A percentile compares a stretch with the other conserved stretches of the same genome.
Conservation (phyloP, 768 basidiomycete species). For the Hortiboletus campestris region DNA sequence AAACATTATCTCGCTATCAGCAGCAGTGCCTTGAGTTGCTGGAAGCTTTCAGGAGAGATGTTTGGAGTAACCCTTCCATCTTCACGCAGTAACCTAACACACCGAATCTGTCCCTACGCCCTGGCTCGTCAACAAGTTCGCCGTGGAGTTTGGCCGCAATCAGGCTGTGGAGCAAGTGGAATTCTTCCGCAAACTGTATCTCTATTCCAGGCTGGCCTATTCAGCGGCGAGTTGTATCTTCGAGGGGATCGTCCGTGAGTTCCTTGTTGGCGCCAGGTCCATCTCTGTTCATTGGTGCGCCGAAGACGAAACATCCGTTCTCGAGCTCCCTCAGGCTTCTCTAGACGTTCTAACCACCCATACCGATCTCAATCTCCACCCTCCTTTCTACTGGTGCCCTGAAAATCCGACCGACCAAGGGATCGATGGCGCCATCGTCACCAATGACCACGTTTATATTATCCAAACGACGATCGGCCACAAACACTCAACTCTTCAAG, state of each 20-base stretch:
- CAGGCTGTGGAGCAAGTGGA: neutral
- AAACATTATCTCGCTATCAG: too few species aligned
- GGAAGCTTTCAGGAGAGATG: too few species aligned
- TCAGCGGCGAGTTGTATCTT: neutral
- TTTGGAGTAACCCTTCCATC: too few species aligned
- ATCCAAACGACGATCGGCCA: neutral
- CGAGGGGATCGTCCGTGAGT: neutral
- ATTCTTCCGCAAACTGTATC: neutral
- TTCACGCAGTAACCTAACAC: neutral
- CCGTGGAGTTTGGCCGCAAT: neutral
- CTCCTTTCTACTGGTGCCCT: neutral
- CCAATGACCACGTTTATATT: neutral
- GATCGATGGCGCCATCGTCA: neutral
- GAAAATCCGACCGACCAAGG: neutral
- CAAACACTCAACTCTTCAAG: neutral
- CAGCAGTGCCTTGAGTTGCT: too few species aligned
- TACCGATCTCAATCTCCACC: neutral
- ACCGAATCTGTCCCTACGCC: neutral
- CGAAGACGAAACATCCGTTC: neutral
- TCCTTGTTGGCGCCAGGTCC: neutral
- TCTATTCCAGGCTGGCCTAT: neutral
- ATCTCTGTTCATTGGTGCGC: neutral
- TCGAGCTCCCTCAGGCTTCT: neutral
- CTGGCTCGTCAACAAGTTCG: neutral
- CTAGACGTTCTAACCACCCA: too few species aligned